A percentile compares a stretch with the other conserved stretches of the same genome.
Conservation (phyloP, 2,329 filamentous ascomycete genomes). For the Cladosporium oxysporum region DNA sequence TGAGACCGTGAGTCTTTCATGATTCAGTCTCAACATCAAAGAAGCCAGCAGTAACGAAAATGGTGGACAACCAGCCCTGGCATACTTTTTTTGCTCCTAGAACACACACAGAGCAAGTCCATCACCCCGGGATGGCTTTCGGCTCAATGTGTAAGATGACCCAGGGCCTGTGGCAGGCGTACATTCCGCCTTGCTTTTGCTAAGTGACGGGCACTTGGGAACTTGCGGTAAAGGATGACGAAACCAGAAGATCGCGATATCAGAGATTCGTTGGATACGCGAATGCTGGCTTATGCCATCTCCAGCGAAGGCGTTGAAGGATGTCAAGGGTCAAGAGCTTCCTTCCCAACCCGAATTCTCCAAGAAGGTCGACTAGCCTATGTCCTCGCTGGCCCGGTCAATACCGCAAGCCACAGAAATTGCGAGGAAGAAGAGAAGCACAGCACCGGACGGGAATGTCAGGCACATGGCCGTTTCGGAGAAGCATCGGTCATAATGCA, state of each 20-base stretch:
- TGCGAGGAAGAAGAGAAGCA: background rate
- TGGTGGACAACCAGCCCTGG: background rate
- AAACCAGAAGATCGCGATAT: too few relatives aligned
- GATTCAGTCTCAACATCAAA: background rate
- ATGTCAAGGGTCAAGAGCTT: background rate
- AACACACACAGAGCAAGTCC: background rate
- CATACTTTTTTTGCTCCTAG: background rate
- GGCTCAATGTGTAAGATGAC: background rate
- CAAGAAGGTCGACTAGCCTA: background rate
- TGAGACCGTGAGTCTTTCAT: background rate
- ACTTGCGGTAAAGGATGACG: background rate
- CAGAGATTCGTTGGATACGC: background rate
- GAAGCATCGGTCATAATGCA: background rate
- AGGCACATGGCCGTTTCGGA: background rate
- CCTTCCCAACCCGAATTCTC: background rate
- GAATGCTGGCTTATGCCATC: background rate
- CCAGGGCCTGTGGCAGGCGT: background rate
- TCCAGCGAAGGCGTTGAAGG: background rate
- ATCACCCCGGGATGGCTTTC: background rate
- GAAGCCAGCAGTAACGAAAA: background rate
- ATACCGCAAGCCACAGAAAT: background rate
- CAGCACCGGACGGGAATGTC: background rate
- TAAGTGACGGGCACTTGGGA: background rate
- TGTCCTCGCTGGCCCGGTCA: background rate
- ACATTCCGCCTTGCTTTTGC: background rate